These are phyloP conservation scores for Calonectria multiphialidica DNA, from an alignment of 2,329 filamentous ascomycete species.

Conservation along the genomic window DNA sequence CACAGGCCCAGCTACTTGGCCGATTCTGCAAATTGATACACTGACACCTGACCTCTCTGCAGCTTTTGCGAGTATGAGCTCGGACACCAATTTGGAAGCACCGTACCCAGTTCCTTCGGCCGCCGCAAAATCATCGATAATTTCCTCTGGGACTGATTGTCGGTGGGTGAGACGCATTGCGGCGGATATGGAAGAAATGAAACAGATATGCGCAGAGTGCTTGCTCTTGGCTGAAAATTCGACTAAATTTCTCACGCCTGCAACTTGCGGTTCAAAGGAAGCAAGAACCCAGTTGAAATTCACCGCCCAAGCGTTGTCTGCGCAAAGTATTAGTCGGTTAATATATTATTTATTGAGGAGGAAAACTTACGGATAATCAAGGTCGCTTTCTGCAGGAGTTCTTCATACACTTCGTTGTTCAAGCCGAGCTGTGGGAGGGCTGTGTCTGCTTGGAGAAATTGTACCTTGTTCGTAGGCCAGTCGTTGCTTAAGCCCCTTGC, in stretches of 20 bases:
- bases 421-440: background rate
- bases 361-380: constrained; percentile 1
- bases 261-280: constrained; percentile 33
- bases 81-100: constrained; percentile 5
- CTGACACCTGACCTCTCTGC: background rate
- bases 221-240: constrained; percentile 5
- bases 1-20: constrained; percentile 6
- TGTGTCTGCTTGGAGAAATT: background rate
- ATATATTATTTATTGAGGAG: too few species aligned
- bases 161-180: background rate
- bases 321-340: background rate
- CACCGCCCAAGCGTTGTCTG: constrained; percentile 36
- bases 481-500: background rate
- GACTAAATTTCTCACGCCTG: constrained; percentile 27
- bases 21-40: background rate
- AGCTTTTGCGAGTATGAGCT: background rate
- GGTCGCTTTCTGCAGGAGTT: background rate
- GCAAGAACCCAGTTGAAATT: constrained; percentile 32
- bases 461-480: background rate
- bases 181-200: background rate
- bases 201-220: background rate
- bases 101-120: background rate
- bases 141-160: background rate
- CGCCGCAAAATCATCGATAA: background rate
- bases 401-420: background rate